phyloP scores from a whole-genome alignment of 2,329 filamentous ascomycete genomes.

The Fusarium sp. region DNA sequence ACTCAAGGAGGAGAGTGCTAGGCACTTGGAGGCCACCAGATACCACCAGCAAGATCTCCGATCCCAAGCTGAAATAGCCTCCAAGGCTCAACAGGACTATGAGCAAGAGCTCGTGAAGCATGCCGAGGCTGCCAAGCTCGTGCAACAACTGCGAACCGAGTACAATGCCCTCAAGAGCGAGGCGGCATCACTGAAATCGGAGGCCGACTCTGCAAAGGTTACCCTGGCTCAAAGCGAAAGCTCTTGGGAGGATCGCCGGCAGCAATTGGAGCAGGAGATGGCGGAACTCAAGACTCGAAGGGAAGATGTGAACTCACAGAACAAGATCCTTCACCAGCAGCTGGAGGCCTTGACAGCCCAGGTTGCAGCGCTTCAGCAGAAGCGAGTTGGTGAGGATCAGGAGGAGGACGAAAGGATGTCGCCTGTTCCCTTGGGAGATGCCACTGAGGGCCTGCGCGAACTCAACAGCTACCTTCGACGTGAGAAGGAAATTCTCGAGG shows the following conservation, averaged over 20 bases:
- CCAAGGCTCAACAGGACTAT: slow-evolving; percentile 93
- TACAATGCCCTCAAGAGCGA: slow-evolving; percentile 86
- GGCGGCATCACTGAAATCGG: slow-evolving; percentile 77
- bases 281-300: slow-evolving; percentile 80
- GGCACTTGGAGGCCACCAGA: slow-evolving; percentile 81
- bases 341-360: slow-evolving; percentile 86
- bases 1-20: slow-evolving; percentile 85
- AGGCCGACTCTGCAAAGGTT: slow-evolving; percentile 87
- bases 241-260: slow-evolving; percentile 87
- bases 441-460: slow-evolving; percentile 83
- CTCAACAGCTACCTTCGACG: slow-evolving; percentile 91
- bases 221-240: slow-evolving; percentile 83
- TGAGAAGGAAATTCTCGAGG: slow-evolving; percentile 97
- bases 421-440: slow-evolving; percentile 66
- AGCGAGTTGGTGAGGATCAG: slow-evolving; percentile 65
- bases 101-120: slow-evolving; percentile 95
- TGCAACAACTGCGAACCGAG: slow-evolving; percentile 83
- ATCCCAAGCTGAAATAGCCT: slow-evolving; percentile 91
- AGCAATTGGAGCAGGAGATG: slow-evolving; percentile 86
- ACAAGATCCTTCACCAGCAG: slow-evolving; percentile 89
- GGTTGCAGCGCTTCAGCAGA: slow-evolving; percentile 83
- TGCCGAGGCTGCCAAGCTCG: slow-evolving; percentile 88
- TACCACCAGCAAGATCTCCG: slow-evolving; percentile 93
- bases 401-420: slow-evolving; percentile 66
- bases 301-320: slow-evolving; percentile 88